Evolutionary conservation across 441 rosid species (phyloP), one percentile per base, ranked within the genome.

Genomic region (Omphalea diandra): DNA sequence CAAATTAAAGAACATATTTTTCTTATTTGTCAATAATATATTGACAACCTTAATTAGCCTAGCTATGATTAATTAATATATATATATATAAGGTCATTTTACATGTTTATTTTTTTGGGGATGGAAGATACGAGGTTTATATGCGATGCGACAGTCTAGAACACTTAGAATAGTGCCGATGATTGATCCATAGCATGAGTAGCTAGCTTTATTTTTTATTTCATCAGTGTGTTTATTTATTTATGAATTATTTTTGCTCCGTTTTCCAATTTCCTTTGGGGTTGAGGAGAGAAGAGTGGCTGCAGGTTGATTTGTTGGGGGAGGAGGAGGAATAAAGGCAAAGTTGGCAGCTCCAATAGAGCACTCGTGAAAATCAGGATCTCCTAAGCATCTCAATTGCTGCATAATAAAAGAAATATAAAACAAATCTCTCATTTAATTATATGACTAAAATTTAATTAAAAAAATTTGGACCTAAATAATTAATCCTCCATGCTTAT

Each of bases 351-450:
- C 78, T 60, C 73, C 80, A 40, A 73, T 76, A 56, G 63, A n/a
- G 75, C 73, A 86, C 86, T 79, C 80, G n/a, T n/a, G n/a, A 71
- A 85, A 75, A 67, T 79, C 86, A 80, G 82, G 86, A 87, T 75
- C 87, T 76, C 57, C 73, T 12, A 74, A 81, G 81, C 78, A 72
- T 79, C 77, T 79, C 75, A 75, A 64, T 65, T 68, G 73, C 73
- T 67, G 50, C 78, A 53, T 49, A 49, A 18, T 5, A 7, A 35
- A 52, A 24, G 72, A 29, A 47, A 15, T 11, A 31, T 41, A 44
- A 35, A 67, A 17, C 74, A 50, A 11, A 18, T 44, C 32, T 32
- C 9, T 43, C 46, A 32, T 8, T 35, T 44, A 22, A 56, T 44
- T 26, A 69, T 18, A n/a, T n/a, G n/a, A n/a, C n/a, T 29, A 20